Base-by-base conservation (phyloP, 495 filamentous ascomycete genomes). In the Penicillium cinerascens region DNA sequence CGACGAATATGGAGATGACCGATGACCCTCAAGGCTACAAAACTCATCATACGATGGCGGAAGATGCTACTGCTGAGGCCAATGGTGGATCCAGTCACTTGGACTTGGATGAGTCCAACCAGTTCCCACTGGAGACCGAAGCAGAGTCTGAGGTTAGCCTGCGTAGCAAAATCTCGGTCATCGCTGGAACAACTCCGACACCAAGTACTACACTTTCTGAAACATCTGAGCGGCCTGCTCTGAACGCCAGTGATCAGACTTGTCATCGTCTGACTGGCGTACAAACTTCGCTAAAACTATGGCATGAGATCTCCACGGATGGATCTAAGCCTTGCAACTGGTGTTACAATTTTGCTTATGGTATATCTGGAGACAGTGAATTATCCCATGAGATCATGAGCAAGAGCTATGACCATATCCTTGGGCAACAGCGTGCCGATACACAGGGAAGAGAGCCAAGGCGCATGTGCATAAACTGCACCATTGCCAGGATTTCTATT, bases 311-410 rank as follows among this genome's bases (percentile, higher is more conserved):
- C 11, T 11, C 25, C 6, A 16, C 4, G 0, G 45, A 55, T 20
- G 33, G 27, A 16, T 21, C 3, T 13, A 15, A 26, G 8, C 27
- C 42, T 18, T 58, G 55, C 25, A 13, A 58, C 27, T 58, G 55
- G 55, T 58, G 55, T 21, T 18, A 49, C 17, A 58, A 58, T 27
- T 55, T 42, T 40, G 55, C 55, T 1, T 58, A 51, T 18, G 55
- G 55, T 0, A 50, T 58, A 7, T 16, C 20, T 13, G 55, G 55
- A 0, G 46, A 55, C n/a, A 51, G 51, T 5, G 7, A 3, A 18
- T 35, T 51, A 16, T 20, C 33, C 29, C 25, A 47, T 4, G 51
- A 58, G 10, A 20, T 55, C 7, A 27, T 42, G 6, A 42, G 39
- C 13, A 29, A 33, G 2, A 33, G 36, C 8, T 25, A n/a, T 16